phyloP scores from a whole-genome alignment of 2,329 filamentous ascomycete genomes.

The Stagonosporopsis cucurbitacearum region DNA sequence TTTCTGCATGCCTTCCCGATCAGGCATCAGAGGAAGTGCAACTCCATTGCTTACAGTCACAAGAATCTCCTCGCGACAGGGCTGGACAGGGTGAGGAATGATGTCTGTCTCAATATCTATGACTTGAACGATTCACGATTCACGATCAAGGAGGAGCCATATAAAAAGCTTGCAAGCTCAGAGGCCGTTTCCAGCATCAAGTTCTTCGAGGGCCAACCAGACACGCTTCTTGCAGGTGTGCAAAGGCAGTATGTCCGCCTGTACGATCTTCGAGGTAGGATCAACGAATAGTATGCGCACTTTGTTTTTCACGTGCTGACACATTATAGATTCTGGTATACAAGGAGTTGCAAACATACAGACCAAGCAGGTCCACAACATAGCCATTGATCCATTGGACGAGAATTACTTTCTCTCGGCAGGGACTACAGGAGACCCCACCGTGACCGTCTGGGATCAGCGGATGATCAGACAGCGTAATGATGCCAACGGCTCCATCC shows the following conservation, averaged over 20 bases:
- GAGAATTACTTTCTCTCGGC: constrained; percentile 86
- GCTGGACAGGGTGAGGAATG: constrained; percentile 80
- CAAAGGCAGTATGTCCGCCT: constrained; percentile 76
- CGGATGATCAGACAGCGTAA: constrained; percentile 55
- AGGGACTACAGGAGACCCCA: constrained; percentile 72
- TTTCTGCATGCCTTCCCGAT: constrained; percentile 70
- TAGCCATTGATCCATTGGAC: constrained; percentile 80
- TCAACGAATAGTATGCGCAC: background rate
- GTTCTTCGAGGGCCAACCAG: constrained; percentile 79
- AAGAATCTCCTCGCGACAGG: constrained; percentile 76
- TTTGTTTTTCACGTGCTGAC: constrained; percentile 19
- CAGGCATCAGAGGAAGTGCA: constrained; percentile 78
- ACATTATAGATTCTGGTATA: constrained; percentile 46
- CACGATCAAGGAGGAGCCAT: constrained; percentile 59
- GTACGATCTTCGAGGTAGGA: constrained; percentile 77
- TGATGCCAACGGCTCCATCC: constrained; percentile 58
- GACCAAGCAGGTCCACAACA: constrained; percentile 67
- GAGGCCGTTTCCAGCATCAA: constrained; percentile 83
- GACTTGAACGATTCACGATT: constrained; percentile 68
- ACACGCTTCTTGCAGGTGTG: constrained; percentile 76
- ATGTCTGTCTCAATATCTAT: constrained; percentile 83
- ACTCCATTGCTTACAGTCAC: constrained; percentile 80
- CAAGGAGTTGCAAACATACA: constrained; percentile 57
- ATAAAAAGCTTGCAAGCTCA: constrained; percentile 63
- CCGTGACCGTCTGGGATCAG: constrained; percentile 79